Conservation (phyloP, 106 monocot species). For the Iris macrosiphon region DNA sequence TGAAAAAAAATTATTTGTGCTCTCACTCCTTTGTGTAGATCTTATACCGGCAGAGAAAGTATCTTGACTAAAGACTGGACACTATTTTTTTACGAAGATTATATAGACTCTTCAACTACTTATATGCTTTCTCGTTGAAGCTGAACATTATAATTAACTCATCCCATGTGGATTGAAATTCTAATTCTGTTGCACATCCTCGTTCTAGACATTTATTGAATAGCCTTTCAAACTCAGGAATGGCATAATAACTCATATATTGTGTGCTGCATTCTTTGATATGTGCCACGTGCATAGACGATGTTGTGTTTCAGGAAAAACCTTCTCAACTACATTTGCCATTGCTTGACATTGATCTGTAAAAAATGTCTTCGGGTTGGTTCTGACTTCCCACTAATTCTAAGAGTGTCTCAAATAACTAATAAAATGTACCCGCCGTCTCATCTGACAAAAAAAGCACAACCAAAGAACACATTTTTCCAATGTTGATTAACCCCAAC, state of each 20-base stretch:
- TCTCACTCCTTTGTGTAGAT: slow-evolving; percentile 14
- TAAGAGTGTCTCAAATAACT: slow-evolving; percentile 29
- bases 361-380: slow-evolving; percentile 28
- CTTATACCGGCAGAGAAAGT: slow-evolving; percentile 22
- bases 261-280: slow-evolving; percentile 11
- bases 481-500: slow-evolving; percentile 33
- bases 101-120: slow-evolving; percentile 20
- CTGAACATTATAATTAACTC: slow-evolving; percentile 5
- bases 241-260: too few relatives aligned
- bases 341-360: slow-evolving; percentile 26
- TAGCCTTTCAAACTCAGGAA: slow-evolving; percentile 13
- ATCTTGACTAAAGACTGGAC: slow-evolving; percentile 13
- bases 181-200: slow-evolving; percentile 15
- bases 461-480: slow-evolving; percentile 31
- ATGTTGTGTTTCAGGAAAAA: slow-evolving; percentile 25
- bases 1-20: slow-evolving; percentile 20
- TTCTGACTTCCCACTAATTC: slow-evolving; percentile 26
- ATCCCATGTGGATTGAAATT: slow-evolving; percentile 28
- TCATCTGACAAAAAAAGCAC: slow-evolving; percentile 29
- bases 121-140: too few relatives aligned
- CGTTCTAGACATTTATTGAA: slow-evolving; percentile 25
- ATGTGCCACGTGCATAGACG: too few relatives aligned
- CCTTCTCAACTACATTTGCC: slow-evolving; percentile 15
- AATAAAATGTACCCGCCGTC: slow-evolving; percentile 15
- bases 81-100: slow-evolving; percentile 20